Base-by-base conservation (phyloP, 148 eudicot genomes). In the Cornus florida region DNA sequence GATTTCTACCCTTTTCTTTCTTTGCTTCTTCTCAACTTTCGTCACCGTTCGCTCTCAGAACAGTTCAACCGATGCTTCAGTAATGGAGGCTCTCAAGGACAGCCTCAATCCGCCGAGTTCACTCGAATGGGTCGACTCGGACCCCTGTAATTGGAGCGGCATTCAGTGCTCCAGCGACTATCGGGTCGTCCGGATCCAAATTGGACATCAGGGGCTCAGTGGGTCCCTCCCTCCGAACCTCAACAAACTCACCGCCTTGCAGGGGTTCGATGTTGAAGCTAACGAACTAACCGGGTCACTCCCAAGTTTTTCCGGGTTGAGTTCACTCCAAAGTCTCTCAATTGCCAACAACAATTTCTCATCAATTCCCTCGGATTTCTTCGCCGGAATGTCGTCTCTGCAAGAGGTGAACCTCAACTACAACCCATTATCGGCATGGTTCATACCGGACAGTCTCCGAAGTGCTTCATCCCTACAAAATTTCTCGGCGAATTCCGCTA, bases 401-500 rank as follows among this genome's bases (percentile, higher is more conserved):
- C 83, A 82, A 41, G 62, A 16, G 10, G 94, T 92, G 70, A 83
- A 79, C 74, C 75, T 94, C 20, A 92, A 92, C 75, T 67, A 75
- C 24, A 94, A 90, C 72, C 83, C 84, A 1, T 89, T 94, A 60
- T n/a, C 24, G 9, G 9, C 83, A 0, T 94, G 98, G 98, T 60
- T 64, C 24, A 85, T 94, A 35, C 96, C 93, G 5, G 87, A 78
- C 16, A 84, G 89, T 67, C 82, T 94, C 20, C 78, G 72, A 53
- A 72, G 14, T 2, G 84, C 91, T 13, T 39, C 82, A n/a, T 6
- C 83, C 14, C 56, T 93, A 79, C 75, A 73, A 48, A 78, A 53
- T 50, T 94, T 94, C 81, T 89, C 96, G 1, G 98, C 94, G 8
- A 86, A 74, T 74, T 80, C 86, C 0, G 88, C 91, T 3, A 90